Evolutionary conservation across 805 yeast genomes (phyloP).

Genomic region (Kluyveromyces wickerhamii): DNA sequence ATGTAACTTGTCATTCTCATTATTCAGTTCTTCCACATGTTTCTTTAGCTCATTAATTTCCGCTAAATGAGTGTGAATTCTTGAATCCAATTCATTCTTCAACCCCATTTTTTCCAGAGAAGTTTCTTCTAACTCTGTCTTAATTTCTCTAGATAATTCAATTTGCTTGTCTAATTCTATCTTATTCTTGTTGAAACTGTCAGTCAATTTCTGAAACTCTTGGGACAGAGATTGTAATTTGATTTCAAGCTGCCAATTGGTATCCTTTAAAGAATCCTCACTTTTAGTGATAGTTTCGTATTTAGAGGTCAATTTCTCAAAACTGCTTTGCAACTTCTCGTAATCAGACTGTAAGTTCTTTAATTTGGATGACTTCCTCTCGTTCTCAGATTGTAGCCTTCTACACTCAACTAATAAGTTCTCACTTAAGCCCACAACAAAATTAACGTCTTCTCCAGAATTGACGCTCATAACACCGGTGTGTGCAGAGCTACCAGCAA

Average conservation of each 20-base stretch:
- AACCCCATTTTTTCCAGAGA: constrained; percentile 34
- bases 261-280: constrained; percentile 48
- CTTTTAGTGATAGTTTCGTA: constrained; percentile 12
- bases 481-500: constrained; percentile 19
- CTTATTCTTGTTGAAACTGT: constrained; percentile 34
- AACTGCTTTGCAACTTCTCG: constrained; percentile 21
- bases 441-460: constrained; percentile 56
- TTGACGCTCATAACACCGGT: constrained; percentile 22
- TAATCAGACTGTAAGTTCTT: constrained; percentile 38
- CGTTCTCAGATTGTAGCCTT: constrained; percentile 57
- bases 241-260: constrained; percentile 58
- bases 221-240: constrained; percentile 33
- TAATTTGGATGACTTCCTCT: constrained; percentile 37
- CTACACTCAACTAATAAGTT: constrained; percentile 64
- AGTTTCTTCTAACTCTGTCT: constrained; percentile 43
- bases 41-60: constrained; percentile 43
- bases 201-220: constrained; percentile 33
- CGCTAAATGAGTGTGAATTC: constrained; percentile 30
- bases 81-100: constrained; percentile 32
- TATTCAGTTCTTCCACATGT: constrained; percentile 53
- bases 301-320: constrained; percentile 15
- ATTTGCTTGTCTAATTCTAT: constrained; percentile 35
- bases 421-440: constrained; percentile 68
- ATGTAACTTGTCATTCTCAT: constrained; percentile 57
- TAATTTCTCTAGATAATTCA: constrained; percentile 31